Conservation (phyloP, 768 basidiomycete species). For the Tulasnella sp. region DNA sequence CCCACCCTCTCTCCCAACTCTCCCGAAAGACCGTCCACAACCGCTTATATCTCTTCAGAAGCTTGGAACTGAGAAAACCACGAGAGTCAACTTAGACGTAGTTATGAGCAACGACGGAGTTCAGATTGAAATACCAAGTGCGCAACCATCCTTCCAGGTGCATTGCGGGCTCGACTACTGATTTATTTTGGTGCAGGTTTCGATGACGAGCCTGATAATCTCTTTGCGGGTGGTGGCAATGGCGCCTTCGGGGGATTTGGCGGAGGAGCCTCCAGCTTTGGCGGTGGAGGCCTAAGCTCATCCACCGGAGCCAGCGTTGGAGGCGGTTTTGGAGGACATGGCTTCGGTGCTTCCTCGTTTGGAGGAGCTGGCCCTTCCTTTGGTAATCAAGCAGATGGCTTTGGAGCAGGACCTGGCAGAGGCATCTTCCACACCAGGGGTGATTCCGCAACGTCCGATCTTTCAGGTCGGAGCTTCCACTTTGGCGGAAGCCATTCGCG, state of each 20-base stretch:
- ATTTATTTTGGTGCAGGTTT: conserved; percentile 45
- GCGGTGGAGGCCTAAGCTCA: conserved; percentile 27
- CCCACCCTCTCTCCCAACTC: neutral
- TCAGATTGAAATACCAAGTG: conserved; percentile 62
- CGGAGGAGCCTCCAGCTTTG: conserved; percentile 31
- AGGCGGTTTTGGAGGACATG: neutral
- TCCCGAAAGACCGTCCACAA: neutral
- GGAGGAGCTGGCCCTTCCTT: conserved; percentile 33
- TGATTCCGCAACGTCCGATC: conserved; percentile 73
- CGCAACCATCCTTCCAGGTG: conserved; percentile 21
- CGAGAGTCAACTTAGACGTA: neutral
- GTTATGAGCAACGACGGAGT: conserved; percentile 30
- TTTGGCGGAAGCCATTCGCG: conserved; percentile 27
- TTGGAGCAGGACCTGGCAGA: conserved; percentile 41
- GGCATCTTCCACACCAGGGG: conserved; percentile 65
- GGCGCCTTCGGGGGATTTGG: conserved; percentile 4
- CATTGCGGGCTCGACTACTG: neutral
- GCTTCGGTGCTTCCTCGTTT: conserved; percentile 20
- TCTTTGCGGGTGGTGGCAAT: conserved; percentile 52
- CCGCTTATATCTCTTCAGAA: neutral
- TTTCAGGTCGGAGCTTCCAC: conserved; percentile 38
- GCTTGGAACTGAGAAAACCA: neutral
- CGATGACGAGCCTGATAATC: conserved; percentile 53
- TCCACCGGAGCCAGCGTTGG: neutral
- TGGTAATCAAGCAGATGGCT: conserved; percentile 37